phyloP scores from a whole-genome alignment of 371 early-diverging fungal genomes.

The Zopfochytrium polystomum region DNA sequence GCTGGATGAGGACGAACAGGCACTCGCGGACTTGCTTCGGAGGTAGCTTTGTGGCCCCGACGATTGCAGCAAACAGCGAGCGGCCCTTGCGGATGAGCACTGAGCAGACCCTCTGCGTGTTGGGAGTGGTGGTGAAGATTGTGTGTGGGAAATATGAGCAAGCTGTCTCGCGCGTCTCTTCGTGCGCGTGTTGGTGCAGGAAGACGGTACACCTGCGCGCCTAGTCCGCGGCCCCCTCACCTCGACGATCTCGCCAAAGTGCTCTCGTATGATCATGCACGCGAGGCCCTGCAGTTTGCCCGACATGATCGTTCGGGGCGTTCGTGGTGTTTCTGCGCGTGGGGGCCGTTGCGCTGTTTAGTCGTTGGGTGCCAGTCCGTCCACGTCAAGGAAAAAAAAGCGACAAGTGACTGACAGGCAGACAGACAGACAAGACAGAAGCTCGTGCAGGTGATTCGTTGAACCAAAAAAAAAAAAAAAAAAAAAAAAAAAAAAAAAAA shows the following conservation, averaged over 20 bases:
- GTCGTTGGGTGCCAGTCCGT: background rate
- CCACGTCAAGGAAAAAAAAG: background rate
- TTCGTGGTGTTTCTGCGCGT: background rate
- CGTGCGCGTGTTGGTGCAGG: too few species aligned
- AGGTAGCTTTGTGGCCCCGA: conserved; percentile 31
- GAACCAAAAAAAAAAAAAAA: background rate
- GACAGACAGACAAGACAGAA: too few species aligned
- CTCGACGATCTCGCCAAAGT: conserved; percentile 65
- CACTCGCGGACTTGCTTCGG: conserved; percentile 52
- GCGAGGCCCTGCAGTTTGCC: background rate
- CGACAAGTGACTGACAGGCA: too few species aligned
- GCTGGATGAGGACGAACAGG: conserved; percentile 64
- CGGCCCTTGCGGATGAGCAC: conserved; percentile 58
- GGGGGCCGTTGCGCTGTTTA: background rate
- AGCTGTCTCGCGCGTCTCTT: background rate
- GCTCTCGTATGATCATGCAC: conserved; percentile 54
- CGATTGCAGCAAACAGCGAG: conserved; percentile 41
- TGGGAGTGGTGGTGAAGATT: too few species aligned
- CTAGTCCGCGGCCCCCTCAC: conserved; percentile 32
- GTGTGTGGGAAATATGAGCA: background rate
- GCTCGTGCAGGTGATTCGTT: too few species aligned
- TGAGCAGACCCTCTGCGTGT: conserved; percentile 46
- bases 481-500: background rate
- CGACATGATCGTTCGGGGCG: background rate
- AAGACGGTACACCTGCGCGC: background rate